Base-by-base conservation (phyloP, 2,329 filamentous ascomycete genomes). In the Colletotrichum sublineola region DNA sequence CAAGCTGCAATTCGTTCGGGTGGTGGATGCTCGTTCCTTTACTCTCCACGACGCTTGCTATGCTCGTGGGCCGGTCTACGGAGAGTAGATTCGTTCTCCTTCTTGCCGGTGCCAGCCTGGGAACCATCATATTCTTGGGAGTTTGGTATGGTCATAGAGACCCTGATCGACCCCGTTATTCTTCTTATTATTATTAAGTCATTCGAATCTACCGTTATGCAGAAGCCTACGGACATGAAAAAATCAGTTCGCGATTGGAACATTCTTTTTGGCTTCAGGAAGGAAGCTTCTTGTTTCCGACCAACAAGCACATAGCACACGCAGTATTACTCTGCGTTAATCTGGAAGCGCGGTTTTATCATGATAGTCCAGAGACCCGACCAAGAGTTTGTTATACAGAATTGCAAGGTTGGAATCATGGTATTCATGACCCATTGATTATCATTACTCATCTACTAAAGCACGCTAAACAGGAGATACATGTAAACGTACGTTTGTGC, bases 391-490 rank as follows among this genome's bases (percentile, higher is more conserved):
- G 20, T 18, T 24, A 36, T n/a, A n/a, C 33, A 64, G 2, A 5
- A 2, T 31, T 57, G 31, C 20, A 56, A 52, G 33, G 18, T 15
- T 20, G 20, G 18, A 12, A 29, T 1, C 24, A 20, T 42, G 20
- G 9, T 6, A n/a, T 33, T 69, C n/a, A 36, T 64, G 69, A n/a
- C 64, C 53, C 60, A 55, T 71, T 46, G 68, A 72, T 72, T 69
- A 69, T 72, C 69, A 72, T 72, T 72, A 72, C 31, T 72, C 69
- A 55, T 72, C 60, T 69, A 72, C 29, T n/a, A 38, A 61, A 61
- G 56, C 33, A 72, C 66, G 69, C 66, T 72, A 68, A 61, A 69
- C 36, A 44, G 65, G 58, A 53, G 68, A 62, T 57, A 62, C 5
- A 24, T 64, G 55, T 38, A 50, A 14, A 38, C 60, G 58, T 8